Percentiles rank a stretch among this genome's conserved stretches.
phyloP scores from a whole-genome alignment of 495 filamentous ascomycete genomes.

The Immersiella caudata region DNA sequence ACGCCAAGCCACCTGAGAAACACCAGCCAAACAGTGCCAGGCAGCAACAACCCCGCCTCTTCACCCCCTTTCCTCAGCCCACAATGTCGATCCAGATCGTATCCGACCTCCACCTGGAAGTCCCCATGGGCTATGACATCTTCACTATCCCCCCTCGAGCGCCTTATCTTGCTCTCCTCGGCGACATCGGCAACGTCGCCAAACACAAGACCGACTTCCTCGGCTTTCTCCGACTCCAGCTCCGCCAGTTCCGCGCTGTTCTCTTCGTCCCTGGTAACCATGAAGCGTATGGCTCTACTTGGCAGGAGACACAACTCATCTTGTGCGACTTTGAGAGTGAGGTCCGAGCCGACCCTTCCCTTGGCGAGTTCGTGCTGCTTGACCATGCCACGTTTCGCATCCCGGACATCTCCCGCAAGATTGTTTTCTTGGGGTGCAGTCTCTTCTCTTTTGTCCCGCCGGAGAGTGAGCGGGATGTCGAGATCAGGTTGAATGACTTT shows the following conservation, averaged over 20 bases:
- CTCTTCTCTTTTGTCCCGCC: constrained; percentile 18
- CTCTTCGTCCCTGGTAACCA: constrained; percentile 61
- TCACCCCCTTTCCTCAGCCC: background rate
- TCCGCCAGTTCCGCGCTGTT: constrained; percentile 50
- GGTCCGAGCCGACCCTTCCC: constrained; percentile 13
- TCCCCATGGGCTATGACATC: constrained; percentile 45
- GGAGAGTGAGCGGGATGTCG: background rate
- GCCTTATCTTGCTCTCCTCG: constrained; percentile 58
- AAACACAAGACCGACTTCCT: constrained; percentile 43
- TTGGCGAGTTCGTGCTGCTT: constrained; percentile 9
- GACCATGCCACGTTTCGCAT: background rate
- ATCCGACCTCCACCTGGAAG: constrained; percentile 62
- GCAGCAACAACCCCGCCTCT: background rate
- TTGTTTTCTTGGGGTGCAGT: constrained; percentile 11
- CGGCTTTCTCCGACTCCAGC: constrained; percentile 49
- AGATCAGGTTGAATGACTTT: constrained; percentile 11
- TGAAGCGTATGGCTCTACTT: constrained; percentile 54
- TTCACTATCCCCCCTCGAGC: constrained; percentile 50
- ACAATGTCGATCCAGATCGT: constrained; percentile 47
- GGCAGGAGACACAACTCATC: constrained; percentile 32
- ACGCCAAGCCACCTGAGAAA: too few species aligned
- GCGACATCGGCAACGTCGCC: constrained; percentile 56
- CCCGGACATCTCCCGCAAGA: background rate
- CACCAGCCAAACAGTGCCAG: too few species aligned
- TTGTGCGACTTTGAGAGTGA: constrained; percentile 32